Evolutionary conservation across 768 basidiomycete genomes (phyloP).

Genomic region (Psilocybe cyanescens): DNA sequence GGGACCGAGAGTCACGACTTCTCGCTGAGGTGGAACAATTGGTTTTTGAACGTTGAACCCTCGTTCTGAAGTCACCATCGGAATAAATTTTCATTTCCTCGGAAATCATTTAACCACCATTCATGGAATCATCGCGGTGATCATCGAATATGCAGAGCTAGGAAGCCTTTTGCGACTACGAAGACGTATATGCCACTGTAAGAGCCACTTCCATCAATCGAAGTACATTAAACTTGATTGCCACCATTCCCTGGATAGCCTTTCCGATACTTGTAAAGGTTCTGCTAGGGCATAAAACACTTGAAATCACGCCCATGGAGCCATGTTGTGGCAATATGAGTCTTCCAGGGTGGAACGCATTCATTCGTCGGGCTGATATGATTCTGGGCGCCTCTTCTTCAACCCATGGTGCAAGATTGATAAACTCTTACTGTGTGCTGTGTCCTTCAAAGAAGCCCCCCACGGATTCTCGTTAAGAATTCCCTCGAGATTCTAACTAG

Average conservation of each 20-base stretch:
- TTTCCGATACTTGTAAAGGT: background rate
- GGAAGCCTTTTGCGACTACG: conserved; percentile 10
- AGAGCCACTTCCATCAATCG: conserved; percentile 16
- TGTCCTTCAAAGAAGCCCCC: conserved; percentile 2
- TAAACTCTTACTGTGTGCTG: background rate
- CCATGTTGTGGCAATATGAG: conserved; percentile 3
- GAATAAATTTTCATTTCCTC: conserved; percentile 8
- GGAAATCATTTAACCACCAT: background rate
- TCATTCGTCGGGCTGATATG: background rate
- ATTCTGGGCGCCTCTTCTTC: conserved; percentile 1
- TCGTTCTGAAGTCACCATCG: background rate
- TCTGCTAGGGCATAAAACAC: background rate
- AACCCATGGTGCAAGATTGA: background rate
- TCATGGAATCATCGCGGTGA: conserved; percentile 5
- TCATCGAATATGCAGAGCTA: conserved; percentile 6
- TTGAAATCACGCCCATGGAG: background rate
- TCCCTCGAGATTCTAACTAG: conserved; percentile 9
- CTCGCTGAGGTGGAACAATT: too few relatives aligned
- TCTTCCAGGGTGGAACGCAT: conserved; percentile 2
- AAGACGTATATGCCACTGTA: conserved; percentile 21
- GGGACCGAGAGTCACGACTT: too few relatives aligned
- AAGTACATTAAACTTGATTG: conserved; percentile 11
- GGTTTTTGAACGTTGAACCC: background rate
- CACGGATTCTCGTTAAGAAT: conserved; percentile 10
- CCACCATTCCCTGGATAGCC: conserved; percentile 2